Evolutionary conservation across 768 basidiomycete species (phyloP).

Genomic region (Suillus decipiens): DNA sequence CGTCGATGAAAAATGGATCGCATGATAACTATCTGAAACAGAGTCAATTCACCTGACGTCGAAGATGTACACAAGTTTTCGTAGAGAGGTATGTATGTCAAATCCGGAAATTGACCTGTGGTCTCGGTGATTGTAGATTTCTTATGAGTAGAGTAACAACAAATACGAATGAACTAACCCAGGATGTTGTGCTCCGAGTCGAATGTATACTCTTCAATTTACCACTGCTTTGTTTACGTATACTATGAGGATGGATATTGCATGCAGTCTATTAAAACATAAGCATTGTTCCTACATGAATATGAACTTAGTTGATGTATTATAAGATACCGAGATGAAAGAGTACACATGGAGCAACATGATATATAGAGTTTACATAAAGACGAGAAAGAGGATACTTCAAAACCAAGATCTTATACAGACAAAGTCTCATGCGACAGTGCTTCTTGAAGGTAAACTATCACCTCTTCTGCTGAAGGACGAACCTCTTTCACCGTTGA

Average conservation of each 20-base stretch:
- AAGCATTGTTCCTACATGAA: neutral
- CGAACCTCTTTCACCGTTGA: slow-evolving; percentile 20
- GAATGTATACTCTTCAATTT: neutral
- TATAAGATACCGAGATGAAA: neutral
- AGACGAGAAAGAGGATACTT: neutral
- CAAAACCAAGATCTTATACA: neutral
- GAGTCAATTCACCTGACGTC: neutral
- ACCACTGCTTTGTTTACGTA: neutral
- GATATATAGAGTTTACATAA: neutral
- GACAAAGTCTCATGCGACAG: neutral
- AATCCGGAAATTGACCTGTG: neutral
- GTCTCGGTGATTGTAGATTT: neutral
- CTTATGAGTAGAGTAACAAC: neutral
- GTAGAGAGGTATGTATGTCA: neutral
- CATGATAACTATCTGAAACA: slow-evolving; percentile 30
- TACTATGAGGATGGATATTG: neutral
- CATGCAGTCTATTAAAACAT: neutral
- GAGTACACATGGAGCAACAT: neutral
- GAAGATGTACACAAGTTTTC: neutral
- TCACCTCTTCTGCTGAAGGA: neutral
- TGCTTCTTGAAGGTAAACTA: neutral
- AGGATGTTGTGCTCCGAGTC: neutral
- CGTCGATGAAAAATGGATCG: slow-evolving; percentile 33
- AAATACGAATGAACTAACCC: neutral
- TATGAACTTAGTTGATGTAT: neutral